Base-by-base conservation (phyloP, 2,329 filamentous ascomycete genomes). In the Cordyceps militaris region DNA sequence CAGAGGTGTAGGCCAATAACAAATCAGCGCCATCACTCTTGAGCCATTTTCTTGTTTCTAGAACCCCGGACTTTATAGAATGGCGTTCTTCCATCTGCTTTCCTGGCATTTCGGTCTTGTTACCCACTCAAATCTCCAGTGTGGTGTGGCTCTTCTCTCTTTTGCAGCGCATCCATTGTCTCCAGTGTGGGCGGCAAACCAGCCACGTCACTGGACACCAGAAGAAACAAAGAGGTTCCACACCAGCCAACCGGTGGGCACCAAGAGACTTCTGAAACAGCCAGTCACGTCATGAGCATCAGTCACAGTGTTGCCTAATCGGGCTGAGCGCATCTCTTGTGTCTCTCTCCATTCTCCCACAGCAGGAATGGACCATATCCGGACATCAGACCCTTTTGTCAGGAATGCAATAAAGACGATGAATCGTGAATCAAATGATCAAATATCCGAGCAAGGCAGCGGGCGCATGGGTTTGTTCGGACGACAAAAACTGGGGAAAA, bases 261-360 rank as follows among this genome's bases (percentile, higher is more conserved):
- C 26, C 46, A 10, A 11, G 11, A 48, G n/a, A 32, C 21, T 28
- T 51, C 16, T 40, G 34, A 51, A 51, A 51, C 48, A 26, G 48
- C 34, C 48, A 51, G 34, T 51, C 23, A 51, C 48, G 48, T 51
- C 48, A 40, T 51, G 48, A 28, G 48, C 19, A 14, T 50, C 14
- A 3, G 11, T 38, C 19, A 19, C 10, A 6, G 3, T n/a, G 47
- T 50, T 50, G 48, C 48, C 48, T 23, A 36, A 36, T 50, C 11
- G 2, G 48, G 48, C 21, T 3, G 30, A 36, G 11, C 16, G 16
- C 38, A 3, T 38, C 7, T 26, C n/a, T 38, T 19, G 21, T 13
- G 13, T 50, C 13, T 50, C 4, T 38, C n/a, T 8, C 4, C 14
- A 26, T 26, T n/a, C 21, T 50, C 16, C 8, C 16, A n/a, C 13